Evolutionary conservation across 257 asterid genomes (phyloP).

Genomic region (Fraxinus excelsior): DNA sequence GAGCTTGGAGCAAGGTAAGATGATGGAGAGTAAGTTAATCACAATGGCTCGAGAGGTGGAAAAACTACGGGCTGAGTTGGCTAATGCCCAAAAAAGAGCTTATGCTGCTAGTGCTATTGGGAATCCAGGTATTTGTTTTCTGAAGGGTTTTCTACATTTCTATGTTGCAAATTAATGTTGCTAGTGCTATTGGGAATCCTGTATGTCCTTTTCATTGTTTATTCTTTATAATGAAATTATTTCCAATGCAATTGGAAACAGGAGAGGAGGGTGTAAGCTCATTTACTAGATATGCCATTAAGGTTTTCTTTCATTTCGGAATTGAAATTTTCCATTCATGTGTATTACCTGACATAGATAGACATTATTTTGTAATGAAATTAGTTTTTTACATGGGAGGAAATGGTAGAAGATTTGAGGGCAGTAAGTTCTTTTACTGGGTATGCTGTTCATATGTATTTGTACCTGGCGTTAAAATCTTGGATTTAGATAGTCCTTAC

Average conservation of each 20-base stretch:
- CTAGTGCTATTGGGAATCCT: neutral
- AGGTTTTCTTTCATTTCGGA: neutral
- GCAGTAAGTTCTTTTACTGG: neutral
- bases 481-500: neutral
- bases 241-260: neutral
- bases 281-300: neutral
- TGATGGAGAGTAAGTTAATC: constrained; percentile 80
- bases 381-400: neutral
- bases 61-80: constrained; percentile 93
- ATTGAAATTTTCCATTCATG: neutral
- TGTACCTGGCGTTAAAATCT: neutral
- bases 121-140: constrained; percentile 59
- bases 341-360: neutral
- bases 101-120: constrained; percentile 58
- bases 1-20: constrained; percentile 88
- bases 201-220: constrained; percentile 11
- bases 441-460: neutral
- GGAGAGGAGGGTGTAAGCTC: neutral
- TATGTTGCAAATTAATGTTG: constrained; percentile 8
- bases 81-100: constrained; percentile 86
- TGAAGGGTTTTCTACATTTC: neutral
- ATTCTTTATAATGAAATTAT: constrained; percentile 12
- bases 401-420: constrained; percentile 1
- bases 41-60: constrained; percentile 92
- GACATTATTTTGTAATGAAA: constrained; percentile 12